A percentile compares a stretch with the other conserved stretches of the same genome.
These are phyloP conservation scores for Pestalotiopsis sp. DNA, from an alignment of 2,329 filamentous ascomycete species.

Conservation along the genomic window DNA sequence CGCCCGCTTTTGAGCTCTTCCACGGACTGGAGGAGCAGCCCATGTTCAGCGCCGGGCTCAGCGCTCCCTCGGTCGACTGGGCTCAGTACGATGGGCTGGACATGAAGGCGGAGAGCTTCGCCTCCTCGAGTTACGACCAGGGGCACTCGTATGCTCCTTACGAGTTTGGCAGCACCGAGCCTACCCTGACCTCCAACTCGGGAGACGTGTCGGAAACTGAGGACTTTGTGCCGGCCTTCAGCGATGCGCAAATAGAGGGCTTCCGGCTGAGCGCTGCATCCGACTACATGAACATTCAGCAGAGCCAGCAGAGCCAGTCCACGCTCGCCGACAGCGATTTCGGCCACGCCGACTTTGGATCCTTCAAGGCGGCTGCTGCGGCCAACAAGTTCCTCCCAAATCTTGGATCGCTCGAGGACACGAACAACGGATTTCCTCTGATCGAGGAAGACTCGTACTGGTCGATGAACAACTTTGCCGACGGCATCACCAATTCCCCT, in stretches of 20 bases:
- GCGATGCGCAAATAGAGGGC: conserved; percentile 48
- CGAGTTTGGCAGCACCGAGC: conserved; percentile 52
- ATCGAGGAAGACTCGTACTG: conserved; percentile 48
- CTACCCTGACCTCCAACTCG: conserved; percentile 60
- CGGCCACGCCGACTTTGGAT: conserved; percentile 55
- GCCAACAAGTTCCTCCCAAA: conserved; percentile 47
- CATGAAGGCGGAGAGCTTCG: conserved; percentile 35
- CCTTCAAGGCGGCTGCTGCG: conserved; percentile 53
- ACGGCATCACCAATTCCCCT: conserved; percentile 36
- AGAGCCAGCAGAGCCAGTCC: conserved; percentile 34
- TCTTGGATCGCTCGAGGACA: conserved; percentile 40
- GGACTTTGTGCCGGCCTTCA: conserved; percentile 50
- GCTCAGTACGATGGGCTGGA: conserved; percentile 55
- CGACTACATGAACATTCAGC: conserved; percentile 49
- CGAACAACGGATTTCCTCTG: conserved; percentile 45
- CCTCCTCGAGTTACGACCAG: conserved; percentile 34
- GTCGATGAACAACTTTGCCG: conserved; percentile 40
- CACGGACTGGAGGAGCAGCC: conserved; percentile 55
- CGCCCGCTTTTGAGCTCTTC: conserved; percentile 56
- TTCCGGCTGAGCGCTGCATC: conserved; percentile 51
- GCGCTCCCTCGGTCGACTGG: conserved; percentile 58
- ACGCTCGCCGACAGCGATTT: conserved; percentile 49
- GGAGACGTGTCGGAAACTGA: conserved; percentile 71
- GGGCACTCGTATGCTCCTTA: conserved; percentile 47
- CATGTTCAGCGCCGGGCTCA: conserved; percentile 64